Evolutionary conservation across 345 rosid species (phyloP), one percentile per base, ranked within the genome.

Genomic region (Erodium maritimum): DNA sequence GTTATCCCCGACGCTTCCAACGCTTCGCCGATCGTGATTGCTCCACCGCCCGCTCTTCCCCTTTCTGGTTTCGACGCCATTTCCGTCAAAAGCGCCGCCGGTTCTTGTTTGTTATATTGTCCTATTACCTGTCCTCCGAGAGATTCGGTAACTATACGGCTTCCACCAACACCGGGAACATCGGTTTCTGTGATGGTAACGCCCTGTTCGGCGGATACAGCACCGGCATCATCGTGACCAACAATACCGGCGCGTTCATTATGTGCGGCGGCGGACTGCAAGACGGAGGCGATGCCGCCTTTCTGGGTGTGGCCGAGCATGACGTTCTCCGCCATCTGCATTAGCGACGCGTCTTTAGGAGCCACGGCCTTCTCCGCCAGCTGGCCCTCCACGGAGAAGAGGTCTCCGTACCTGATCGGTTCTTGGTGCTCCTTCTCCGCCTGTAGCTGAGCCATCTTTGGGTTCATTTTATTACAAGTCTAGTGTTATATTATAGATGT

Each of bases 1-100:
- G 90, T 83, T 17, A 83, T 61, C 12, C 79, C 90, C 0, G 95
- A 75, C 1, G 95, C 87, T 65, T 90, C 95, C 11, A 89, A 77
- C 24, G 91, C 89, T 69, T 82, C 96, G 1, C 86, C 86, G 2
- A 82, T 78, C 12, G 88, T 83, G 59, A 88, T 78, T 9, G 75
- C 64, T 19, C 80, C 68, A 23, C 62, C 60, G 2, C 58, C 61
- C n/a, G n/a, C n/a, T n/a, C n/a, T n/a, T n/a, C n/a, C n/a, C n/a
- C n/a, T n/a, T n/a, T n/a, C n/a, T n/a, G n/a, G n/a, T n/a, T n/a
- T n/a, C n/a, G n/a, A n/a, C n/a, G n/a, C n/a, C n/a, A n/a, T n/a
- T n/a, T n/a, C n/a, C n/a, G n/a, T n/a, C n/a, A n/a, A n/a, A n/a
- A n/a, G n/a, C n/a, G n/a, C n/a, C n/a, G n/a, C n/a, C n/a, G n/a